Evolutionary conservation across 768 basidiomycete species (phyloP), one percentile per base, ranked within the genome.

Genomic region (Auricularia sp.): DNA sequence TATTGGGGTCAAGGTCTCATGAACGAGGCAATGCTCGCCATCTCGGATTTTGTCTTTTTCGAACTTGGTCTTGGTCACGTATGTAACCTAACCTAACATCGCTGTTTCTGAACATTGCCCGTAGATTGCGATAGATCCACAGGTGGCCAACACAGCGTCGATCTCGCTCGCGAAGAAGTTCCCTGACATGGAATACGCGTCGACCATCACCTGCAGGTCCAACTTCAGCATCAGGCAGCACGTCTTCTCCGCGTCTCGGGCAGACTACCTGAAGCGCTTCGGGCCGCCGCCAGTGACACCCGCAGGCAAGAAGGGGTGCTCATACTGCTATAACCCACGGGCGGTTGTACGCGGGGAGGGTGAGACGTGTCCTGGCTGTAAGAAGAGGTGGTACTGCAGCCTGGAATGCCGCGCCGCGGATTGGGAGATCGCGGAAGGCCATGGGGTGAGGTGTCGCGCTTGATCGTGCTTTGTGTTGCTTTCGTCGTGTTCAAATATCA

Each of bases 141-240:
- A 59, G 24, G 34, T 35, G 24, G 56, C 29, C 7, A 59, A 59
- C 56, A 8, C 56, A 29, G 24, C 56, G 10, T 59, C 56, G 11
- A 59, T 59, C 56, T 14, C 56, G 56, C 56, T 59, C 29, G 56
- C 56, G 56, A 14, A 24, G 29, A 59, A 59, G 29, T 34, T 59
- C 24, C 56, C 56, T 3, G 56, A 59, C 56, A 59, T 59, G 56
- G 56, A 59, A 29, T 59, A 59, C 56, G 34, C 34, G 24, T 59
- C 56, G 56, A 59, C 56, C 11, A 24, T 29, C 24, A 29, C 14
- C 6, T 34, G 29, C 21, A 6, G 56, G 8, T 13, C 34, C 6
- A 29, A 14, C 29, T 54, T 29, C 29, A 29, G 11, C n/a, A 34
- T 59, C 29, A 29, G 7, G 29, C 56, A 59, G 29, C 56, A 59